Evolutionary conservation across 176 grass and related monocot genomes (phyloP).

Genomic region (Triticum aestivum): DNA sequence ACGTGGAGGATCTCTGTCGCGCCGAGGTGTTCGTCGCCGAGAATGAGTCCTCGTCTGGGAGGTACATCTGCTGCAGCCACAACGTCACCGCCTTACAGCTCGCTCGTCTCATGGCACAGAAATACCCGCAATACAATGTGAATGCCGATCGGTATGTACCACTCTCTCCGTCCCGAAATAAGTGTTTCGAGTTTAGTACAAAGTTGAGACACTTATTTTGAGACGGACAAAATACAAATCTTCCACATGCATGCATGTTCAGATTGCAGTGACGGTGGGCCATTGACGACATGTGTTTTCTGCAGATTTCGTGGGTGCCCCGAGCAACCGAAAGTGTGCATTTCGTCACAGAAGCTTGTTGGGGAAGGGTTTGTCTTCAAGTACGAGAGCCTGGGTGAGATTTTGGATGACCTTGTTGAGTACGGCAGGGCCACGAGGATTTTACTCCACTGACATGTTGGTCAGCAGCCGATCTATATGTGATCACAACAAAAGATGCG

Average conservation of each 20-base stretch:
- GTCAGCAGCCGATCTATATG: neutral
- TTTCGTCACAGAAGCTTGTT: constrained; percentile 30
- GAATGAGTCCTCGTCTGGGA: constrained; percentile 15
- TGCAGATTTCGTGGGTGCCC: neutral
- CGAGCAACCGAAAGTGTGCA: neutral
- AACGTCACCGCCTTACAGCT: neutral
- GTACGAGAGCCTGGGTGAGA: neutral
- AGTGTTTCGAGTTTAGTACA: too few species aligned
- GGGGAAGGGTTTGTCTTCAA: constrained; percentile 35
- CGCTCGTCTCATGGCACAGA: neutral
- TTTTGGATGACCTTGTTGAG: constrained; percentile 18
- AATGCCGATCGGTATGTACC: neutral
- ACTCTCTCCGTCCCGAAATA: too few species aligned
- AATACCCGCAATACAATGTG: constrained; percentile 19
- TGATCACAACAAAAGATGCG: neutral
- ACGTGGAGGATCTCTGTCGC: constrained; percentile 36
- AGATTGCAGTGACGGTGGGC: too few species aligned
- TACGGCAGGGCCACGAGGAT: constrained; percentile 13
- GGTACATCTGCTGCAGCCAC: constrained; percentile 44
- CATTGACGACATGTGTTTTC: too few species aligned
- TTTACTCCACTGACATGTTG: neutral
- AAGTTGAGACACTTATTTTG: too few species aligned
- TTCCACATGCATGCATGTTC: too few species aligned
- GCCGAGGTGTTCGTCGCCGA: constrained; percentile 45
- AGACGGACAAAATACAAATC: too few species aligned